A percentile compares a stretch with the other conserved stretches of the same genome.
phyloP scores from a whole-genome alignment of 495 filamentous ascomycete genomes.

The Penicillium longicatenatum region DNA sequence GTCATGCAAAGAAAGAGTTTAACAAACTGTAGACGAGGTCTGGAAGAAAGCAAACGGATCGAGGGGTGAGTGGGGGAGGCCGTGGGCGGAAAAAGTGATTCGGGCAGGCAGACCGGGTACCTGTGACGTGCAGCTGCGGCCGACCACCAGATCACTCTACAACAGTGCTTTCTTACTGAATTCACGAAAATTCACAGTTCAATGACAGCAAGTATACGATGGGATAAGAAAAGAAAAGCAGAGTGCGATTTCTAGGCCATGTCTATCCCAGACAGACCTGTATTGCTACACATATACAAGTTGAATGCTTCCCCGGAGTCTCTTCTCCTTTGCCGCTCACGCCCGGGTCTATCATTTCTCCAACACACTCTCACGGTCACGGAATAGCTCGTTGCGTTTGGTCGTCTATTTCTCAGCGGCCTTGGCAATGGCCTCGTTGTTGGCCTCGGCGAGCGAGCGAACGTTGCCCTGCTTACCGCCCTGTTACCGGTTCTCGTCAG shows the following conservation, averaged over 20 bases:
- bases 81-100: conserved; percentile 29
- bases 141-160: conserved; percentile 8
- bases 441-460: conserved; percentile 73
- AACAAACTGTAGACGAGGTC: conserved; percentile 6
- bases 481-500: conserved; percentile 50
- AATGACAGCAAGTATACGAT: conserved; percentile 3
- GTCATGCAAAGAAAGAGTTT: conserved; percentile 13
- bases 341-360: conserved; percentile 12
- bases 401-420: conserved; percentile 46
- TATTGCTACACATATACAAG: conserved; percentile 53
- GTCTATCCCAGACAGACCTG: conserved; percentile 24
- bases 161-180: neutral
- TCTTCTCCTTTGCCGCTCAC: conserved; percentile 17
- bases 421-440: conserved; percentile 58
- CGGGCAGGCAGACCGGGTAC: conserved; percentile 20
- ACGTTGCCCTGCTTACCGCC: conserved; percentile 94
- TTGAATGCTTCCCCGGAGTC: conserved; percentile 27
- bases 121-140: conserved; percentile 28
- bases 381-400: conserved; percentile 1
- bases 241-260: conserved; percentile 34
- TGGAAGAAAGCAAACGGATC: conserved; percentile 11
- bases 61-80: conserved; percentile 25
- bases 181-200: conserved; percentile 6
- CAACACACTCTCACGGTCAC: neutral
- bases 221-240: conserved; percentile 12